A percentile compares a stretch with the other conserved stretches of the same genome.
These are phyloP conservation scores for Erodium trifolium DNA, from an alignment of 441 rosid genomes.

Conservation along the genomic window DNA sequence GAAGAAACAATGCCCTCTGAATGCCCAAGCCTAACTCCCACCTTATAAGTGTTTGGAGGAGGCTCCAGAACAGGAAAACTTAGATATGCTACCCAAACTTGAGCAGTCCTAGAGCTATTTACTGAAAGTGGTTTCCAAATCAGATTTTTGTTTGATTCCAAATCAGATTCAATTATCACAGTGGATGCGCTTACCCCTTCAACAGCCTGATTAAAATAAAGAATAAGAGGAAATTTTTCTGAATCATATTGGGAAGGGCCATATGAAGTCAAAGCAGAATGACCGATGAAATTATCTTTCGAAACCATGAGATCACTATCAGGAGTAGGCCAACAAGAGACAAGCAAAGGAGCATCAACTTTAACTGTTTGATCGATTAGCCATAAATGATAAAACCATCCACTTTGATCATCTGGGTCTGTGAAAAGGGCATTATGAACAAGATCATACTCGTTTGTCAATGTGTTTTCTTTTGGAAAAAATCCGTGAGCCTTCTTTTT, in stretches of 20 bases:
- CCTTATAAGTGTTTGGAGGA: conserved; percentile 25
- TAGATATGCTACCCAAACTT: conserved; percentile 58
- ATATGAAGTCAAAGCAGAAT: conserved; percentile 27
- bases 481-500: conserved; percentile 46
- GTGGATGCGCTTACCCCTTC: conserved; percentile 61
- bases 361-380: conserved; percentile 77
- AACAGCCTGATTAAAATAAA: conserved; percentile 68
- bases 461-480: conserved; percentile 38
- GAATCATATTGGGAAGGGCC: conserved; percentile 31
- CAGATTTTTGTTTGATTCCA: conserved; percentile 33
- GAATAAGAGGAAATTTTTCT: conserved; percentile 53
- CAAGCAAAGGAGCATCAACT: conserved; percentile 50
- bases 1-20: conserved; percentile 61
- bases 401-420: conserved; percentile 88
- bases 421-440: conserved; percentile 74
- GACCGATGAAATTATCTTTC: conserved; percentile 27
- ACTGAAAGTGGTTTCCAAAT: conserved; percentile 55
- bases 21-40: conserved; percentile 56
- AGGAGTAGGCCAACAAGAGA: conserved; percentile 79
- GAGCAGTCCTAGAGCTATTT: conserved; percentile 30
- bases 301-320: conserved; percentile 43
- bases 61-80: conserved; percentile 28
- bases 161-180: conserved; percentile 34
- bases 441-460: conserved; percentile 58
- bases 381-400: conserved; percentile 98